phyloP scores from a whole-genome alignment of 768 basidiomycete genomes.

The Termitomyces sp. region DNA sequence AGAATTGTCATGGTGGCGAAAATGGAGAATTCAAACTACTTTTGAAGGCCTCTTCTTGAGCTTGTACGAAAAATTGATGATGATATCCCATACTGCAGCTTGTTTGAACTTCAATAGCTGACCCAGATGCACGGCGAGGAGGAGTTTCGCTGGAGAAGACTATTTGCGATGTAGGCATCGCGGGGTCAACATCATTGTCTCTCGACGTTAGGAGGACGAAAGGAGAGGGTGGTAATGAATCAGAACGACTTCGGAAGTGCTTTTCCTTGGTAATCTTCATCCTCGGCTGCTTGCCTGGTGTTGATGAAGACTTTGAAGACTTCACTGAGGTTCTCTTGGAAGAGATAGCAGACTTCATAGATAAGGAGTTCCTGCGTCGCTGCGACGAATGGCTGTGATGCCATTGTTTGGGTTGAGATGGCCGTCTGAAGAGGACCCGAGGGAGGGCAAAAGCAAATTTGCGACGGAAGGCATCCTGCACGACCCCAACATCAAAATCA shows the following conservation, averaged over 20 bases:
- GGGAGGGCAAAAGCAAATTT: constrained; percentile 8
- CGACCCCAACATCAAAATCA: not conserved
- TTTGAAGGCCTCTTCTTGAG: constrained; percentile 1
- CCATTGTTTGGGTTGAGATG: not conserved
- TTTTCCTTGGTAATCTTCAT: not conserved
- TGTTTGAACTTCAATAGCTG: not conserved
- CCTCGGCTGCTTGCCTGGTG: not conserved
- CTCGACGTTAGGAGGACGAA: constrained; percentile 5
- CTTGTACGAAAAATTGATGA: constrained; percentile 15
- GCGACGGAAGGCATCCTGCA: not conserved
- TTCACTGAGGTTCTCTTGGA: not conserved
- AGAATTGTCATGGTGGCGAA: too few species aligned
- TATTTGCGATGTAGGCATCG: not conserved
- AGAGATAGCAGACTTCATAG: not conserved
- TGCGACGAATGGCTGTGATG: not conserved
- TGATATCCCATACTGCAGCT: constrained; percentile 14
- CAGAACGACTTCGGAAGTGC: constrained; percentile 1
- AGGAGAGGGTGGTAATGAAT: constrained; percentile 6
- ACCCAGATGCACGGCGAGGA: not conserved
- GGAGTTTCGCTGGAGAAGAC: not conserved
- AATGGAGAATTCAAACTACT: not conserved
- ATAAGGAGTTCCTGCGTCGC: not conserved
- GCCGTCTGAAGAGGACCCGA: constrained; percentile 6
- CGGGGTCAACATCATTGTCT: not conserved
- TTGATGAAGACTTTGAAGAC: not conserved